phyloP scores from a whole-genome alignment of 352 stramenopile species.

The Pythium biforme region DNA sequence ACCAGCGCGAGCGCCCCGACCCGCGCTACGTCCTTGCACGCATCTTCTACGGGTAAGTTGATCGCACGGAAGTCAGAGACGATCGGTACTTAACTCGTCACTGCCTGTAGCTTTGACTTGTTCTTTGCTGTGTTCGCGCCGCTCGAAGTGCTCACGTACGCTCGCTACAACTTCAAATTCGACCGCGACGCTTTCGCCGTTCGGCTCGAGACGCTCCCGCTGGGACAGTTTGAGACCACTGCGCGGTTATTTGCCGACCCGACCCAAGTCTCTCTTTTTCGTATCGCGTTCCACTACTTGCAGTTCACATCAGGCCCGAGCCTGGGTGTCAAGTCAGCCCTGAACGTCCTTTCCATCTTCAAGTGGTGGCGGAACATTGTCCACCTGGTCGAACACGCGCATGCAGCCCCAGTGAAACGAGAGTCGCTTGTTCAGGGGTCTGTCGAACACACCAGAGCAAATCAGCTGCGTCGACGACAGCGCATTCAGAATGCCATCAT shows the following conservation, averaged over 20 bases:
- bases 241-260: conserved; percentile 47
- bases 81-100: background rate
- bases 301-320: conserved; percentile 29
- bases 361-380: conserved; percentile 43
- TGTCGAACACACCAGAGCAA: background rate
- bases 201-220: conserved; percentile 29
- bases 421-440: background rate
- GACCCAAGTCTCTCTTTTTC: conserved; percentile 35
- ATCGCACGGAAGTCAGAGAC: background rate
- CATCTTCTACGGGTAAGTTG: conserved; percentile 15
- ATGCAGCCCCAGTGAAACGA: background rate
- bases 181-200: conserved; percentile 36
- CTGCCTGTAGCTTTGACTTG: conserved; percentile 35
- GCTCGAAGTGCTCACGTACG: conserved; percentile 40
- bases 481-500: background rate
- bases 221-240: conserved; percentile 33
- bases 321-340: conserved; percentile 35
- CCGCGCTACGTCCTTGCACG: conserved; percentile 8
- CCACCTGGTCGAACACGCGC: background rate
- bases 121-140: conserved; percentile 66
- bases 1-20: conserved; percentile 5
- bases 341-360: conserved; percentile 40
- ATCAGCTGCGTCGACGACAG: background rate
- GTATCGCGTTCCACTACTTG: conserved; percentile 44
- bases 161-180: conserved; percentile 43